Evolutionary conservation across 345 rosid species (phyloP).

Genomic region (Acer yangbiense): DNA sequence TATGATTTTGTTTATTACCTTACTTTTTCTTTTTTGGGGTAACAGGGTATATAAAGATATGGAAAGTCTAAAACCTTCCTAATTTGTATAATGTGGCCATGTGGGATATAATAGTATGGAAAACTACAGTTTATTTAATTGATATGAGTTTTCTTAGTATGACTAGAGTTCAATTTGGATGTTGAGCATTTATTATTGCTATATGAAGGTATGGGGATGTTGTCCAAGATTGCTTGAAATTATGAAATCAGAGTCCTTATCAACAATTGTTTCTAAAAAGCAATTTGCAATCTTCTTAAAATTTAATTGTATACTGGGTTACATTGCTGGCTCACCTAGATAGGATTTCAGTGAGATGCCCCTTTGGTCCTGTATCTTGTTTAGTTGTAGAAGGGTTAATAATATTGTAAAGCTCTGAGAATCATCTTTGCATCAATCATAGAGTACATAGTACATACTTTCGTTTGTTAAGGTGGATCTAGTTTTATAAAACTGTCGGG

Average conservation of each 20-base stretch:
- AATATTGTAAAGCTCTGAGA: background rate
- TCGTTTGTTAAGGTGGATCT: background rate
- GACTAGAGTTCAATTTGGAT: background rate
- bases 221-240: slow-evolving; percentile 7
- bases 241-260: background rate
- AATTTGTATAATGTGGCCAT: background rate
- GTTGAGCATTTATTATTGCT: slow-evolving; percentile 2
- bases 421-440: background rate
- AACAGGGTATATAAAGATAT: slow-evolving; percentile 1
- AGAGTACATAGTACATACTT: background rate
- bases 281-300: background rate
- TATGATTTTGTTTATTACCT: background rate
- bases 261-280: background rate
- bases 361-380: background rate
- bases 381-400: background rate
- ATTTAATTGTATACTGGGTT: background rate
- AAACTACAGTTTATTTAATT: background rate
- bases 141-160: background rate
- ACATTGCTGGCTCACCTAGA: background rate
- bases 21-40: background rate
- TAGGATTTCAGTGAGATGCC: background rate
- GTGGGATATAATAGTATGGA: background rate
- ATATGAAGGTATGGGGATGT: background rate
- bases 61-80: background rate
- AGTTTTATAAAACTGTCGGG: background rate